Evolutionary conservation across 495 filamentous ascomycete genomes (phyloP).

Genomic region (Astrothelium macrocarpum): DNA sequence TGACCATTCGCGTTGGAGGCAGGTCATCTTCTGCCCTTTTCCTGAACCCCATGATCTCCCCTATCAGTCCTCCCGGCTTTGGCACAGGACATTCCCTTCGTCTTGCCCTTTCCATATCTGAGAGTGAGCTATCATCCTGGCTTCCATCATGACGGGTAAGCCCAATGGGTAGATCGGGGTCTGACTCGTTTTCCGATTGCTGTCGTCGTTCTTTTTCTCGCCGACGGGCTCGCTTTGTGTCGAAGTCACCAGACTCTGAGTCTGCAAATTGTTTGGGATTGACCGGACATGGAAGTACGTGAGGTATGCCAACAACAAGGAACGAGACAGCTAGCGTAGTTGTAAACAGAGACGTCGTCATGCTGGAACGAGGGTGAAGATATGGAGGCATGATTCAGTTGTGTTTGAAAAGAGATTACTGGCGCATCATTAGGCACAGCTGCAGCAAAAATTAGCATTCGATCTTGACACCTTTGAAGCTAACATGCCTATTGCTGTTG

Average conservation of each 20-base stretch:
- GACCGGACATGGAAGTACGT: constrained; percentile 86
- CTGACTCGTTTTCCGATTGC: not conserved
- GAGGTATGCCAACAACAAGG: constrained; percentile 81
- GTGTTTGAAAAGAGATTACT: too few species aligned
- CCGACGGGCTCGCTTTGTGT: constrained; percentile 33
- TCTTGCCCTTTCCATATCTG: constrained; percentile 20
- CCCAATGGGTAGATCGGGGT: constrained; percentile 14
- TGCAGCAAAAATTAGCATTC: too few species aligned
- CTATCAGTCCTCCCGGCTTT: constrained; percentile 67
- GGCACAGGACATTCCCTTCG: constrained; percentile 65
- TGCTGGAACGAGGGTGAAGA: constrained; percentile 84
- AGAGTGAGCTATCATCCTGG: not conserved
- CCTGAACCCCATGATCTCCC: constrained; percentile 62
- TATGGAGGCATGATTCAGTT: constrained; percentile 65
- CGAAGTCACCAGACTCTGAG: constrained; percentile 58
- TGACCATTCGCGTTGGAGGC: not conserved
- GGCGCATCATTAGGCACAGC: too few species aligned
- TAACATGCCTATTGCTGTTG: too few species aligned
- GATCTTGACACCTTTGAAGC: too few species aligned
- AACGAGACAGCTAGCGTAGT: constrained; percentile 88
- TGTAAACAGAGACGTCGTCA: constrained; percentile 86
- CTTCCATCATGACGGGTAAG: not conserved
- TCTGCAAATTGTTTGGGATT: constrained; percentile 49
- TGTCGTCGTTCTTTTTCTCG: constrained; percentile 10
- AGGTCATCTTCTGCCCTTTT: constrained; percentile 14